Evolutionary conservation across 345 rosid species (phyloP).

Genomic region (Clausena lansium): DNA sequence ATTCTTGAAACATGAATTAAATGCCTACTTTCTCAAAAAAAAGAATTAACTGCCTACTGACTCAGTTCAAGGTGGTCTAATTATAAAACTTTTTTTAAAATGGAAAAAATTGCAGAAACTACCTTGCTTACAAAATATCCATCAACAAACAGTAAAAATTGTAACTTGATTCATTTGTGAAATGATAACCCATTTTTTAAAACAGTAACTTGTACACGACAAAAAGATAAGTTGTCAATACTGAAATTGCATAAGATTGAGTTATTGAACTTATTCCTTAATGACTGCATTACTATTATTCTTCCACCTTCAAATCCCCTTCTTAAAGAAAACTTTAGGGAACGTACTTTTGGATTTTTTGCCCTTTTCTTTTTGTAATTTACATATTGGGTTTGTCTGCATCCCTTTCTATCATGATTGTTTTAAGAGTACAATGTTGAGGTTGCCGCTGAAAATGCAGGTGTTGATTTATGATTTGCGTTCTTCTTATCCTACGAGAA

Average conservation of each 20-base stretch:
- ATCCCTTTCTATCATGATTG: background rate
- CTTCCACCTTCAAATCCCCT: background rate
- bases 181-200: background rate
- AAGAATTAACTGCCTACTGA: no score
- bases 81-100: background rate
- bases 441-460: conserved; percentile 37
- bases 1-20: background rate
- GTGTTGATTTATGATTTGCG: conserved; percentile 89
- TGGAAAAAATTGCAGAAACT: background rate
- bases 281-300: background rate
- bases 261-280: background rate
- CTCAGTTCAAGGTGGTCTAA: background rate
- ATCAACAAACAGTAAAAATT: background rate
- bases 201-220: background rate
- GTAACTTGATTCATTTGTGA: background rate
- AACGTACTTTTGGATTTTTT: background rate
- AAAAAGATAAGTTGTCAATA: background rate
- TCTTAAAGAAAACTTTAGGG: background rate
- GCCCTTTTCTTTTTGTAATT: background rate
- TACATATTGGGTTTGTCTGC: background rate
- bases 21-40: no score
- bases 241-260: background rate
- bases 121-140: background rate
- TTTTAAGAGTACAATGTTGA: background rate
- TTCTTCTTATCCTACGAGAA: conserved; percentile 70